Percentiles rank a stretch among this genome's conserved stretches.
These are phyloP conservation scores for Sanghuangporus baumii DNA, from an alignment of 1,284 basidiomycete species.

Conservation along the genomic window DNA sequence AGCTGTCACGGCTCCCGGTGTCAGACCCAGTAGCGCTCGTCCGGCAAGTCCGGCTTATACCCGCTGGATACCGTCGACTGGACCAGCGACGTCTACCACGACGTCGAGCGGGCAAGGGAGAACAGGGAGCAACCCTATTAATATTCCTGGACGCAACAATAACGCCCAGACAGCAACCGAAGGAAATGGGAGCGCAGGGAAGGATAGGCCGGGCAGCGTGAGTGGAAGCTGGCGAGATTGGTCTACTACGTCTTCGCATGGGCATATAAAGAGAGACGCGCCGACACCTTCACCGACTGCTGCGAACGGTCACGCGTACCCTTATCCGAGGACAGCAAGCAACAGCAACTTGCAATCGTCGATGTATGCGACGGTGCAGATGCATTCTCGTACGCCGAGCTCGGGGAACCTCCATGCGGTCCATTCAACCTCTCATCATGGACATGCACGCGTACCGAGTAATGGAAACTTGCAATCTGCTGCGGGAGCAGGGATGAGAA, in stretches of 20 bases:
- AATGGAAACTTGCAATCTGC: not conserved
- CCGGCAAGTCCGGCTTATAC: slow-evolving; percentile 15
- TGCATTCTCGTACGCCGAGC: slow-evolving; percentile 1
- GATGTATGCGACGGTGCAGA: not conserved
- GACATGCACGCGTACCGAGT: not conserved
- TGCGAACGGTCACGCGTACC: not conserved
- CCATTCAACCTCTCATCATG: not conserved
- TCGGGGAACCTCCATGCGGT: slow-evolving; percentile 1
- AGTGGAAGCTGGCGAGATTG: slow-evolving; percentile 16
- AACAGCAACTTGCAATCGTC: slow-evolving; percentile 3
- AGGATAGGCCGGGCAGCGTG: not conserved
- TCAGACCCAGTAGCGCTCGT: slow-evolving; percentile 10
- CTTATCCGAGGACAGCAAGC: not conserved
- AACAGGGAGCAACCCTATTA: slow-evolving; percentile 2
- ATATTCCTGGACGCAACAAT: slow-evolving; percentile 1
- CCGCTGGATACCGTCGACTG: slow-evolving; percentile 9
- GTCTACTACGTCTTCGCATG: not conserved
- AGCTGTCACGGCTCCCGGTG: not conserved
- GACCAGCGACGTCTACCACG: not conserved
- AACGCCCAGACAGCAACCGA: not conserved
- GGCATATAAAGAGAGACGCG: not conserved
- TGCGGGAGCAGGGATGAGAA: not conserved
- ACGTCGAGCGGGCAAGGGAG: not conserved
- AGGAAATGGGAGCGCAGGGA: not conserved
- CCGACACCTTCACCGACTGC: not conserved